Conservation (phyloP, 2,329 filamentous ascomycete genomes). For the Cladosporium sp. region DNA sequence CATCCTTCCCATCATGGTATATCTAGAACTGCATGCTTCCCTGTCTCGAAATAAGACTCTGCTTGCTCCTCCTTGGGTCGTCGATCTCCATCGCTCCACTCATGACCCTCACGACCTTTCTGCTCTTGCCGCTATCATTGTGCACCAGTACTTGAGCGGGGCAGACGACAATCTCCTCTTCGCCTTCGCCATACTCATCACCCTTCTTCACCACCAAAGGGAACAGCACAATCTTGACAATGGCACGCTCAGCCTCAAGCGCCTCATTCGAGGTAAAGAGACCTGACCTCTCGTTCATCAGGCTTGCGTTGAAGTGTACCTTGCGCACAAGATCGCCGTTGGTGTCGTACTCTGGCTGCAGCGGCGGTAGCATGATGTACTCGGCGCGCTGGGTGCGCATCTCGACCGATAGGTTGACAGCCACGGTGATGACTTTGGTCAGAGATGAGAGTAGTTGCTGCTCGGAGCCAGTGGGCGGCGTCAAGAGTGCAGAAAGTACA, state of each 20-base stretch:
- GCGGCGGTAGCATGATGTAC: conserved; percentile 96
- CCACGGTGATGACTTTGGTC: conserved; percentile 81
- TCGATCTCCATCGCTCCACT: conserved; percentile 53
- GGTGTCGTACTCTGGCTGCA: conserved; percentile 91
- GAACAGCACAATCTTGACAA: conserved; percentile 91
- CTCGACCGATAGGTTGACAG: conserved; percentile 87
- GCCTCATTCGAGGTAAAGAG: conserved; percentile 72
- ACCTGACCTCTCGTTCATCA: conserved; percentile 91
- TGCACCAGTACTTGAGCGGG: conserved; percentile 86
- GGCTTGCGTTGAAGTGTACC: conserved; percentile 84
- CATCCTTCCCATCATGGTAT: background rate
- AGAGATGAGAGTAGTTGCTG: conserved; percentile 79
- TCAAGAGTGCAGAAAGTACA: conserved; percentile 79
- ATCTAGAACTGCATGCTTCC: conserved; percentile 27
- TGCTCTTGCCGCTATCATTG: conserved; percentile 38
- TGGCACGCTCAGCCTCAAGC: conserved; percentile 71
- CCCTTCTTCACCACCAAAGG: conserved; percentile 96
- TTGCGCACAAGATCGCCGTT: conserved; percentile 87
- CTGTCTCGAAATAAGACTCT: conserved; percentile 35
- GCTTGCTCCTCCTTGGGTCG: conserved; percentile 31
- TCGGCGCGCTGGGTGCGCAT: conserved; percentile 97
- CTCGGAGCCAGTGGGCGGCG: conserved; percentile 79
- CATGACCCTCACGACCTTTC: conserved; percentile 52
- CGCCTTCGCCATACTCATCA: conserved; percentile 80
- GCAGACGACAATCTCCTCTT: conserved; percentile 93